Conservation (phyloP, 805 yeast species). For the Hanseniaspora nectarophila region DNA sequence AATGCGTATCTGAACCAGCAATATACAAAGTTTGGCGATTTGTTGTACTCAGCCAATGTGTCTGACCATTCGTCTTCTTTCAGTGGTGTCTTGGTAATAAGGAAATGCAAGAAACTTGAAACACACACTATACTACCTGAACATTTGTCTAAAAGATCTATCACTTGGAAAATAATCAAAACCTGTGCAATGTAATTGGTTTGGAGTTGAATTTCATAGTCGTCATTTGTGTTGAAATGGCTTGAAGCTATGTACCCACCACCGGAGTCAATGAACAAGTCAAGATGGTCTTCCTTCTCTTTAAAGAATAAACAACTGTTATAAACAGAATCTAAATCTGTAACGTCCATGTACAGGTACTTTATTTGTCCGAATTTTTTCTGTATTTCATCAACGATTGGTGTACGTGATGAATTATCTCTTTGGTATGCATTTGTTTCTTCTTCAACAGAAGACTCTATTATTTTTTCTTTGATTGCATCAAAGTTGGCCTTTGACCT, state of each 20-base stretch:
- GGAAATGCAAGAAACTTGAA: slow-evolving; percentile 53
- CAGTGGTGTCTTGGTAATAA: slow-evolving; percentile 38
- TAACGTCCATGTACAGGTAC: slow-evolving; percentile 45
- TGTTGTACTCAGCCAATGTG: slow-evolving; percentile 31
- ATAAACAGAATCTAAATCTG: slow-evolving; percentile 37
- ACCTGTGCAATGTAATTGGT: slow-evolving; percentile 70
- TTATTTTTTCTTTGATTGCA: slow-evolving; percentile 45
- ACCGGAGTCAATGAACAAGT: slow-evolving; percentile 63
- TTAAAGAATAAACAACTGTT: slow-evolving; percentile 39
- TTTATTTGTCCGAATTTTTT: slow-evolving; percentile 40
- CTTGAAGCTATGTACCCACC: slow-evolving; percentile 68
- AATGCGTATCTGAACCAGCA: slow-evolving; percentile 68
- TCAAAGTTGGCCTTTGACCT: slow-evolving; percentile 34
- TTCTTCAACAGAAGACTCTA: slow-evolving; percentile 31
- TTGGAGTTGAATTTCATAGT: slow-evolving; percentile 69
- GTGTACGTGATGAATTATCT: slow-evolving; percentile 1
- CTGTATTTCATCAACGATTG: not conserved
- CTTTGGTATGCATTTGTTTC: slow-evolving; percentile 17
- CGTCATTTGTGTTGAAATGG: slow-evolving; percentile 48
- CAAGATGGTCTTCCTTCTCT: slow-evolving; percentile 38
- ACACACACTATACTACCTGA: slow-evolving; percentile 44
- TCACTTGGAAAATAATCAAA: slow-evolving; percentile 47
- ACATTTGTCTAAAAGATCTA: slow-evolving; percentile 39
- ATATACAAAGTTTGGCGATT: slow-evolving; percentile 53
- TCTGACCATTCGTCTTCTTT: slow-evolving; percentile 29